Conservation (phyloP, 495 filamentous ascomycete species). For the Xylaria grammica region DNA sequence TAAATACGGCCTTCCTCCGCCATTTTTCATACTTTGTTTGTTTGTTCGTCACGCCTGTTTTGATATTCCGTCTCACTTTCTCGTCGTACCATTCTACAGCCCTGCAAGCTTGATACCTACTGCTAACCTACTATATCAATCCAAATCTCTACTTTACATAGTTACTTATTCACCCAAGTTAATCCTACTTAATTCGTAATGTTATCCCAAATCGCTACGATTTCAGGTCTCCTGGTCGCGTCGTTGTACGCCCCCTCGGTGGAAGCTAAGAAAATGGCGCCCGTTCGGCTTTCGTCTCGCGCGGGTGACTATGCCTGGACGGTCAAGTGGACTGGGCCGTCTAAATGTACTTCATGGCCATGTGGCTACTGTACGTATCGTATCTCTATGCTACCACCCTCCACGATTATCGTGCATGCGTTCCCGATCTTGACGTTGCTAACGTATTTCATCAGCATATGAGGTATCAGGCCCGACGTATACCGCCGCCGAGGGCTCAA, state of each 20-base stretch:
- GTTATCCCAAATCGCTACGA: background rate
- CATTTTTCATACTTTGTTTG: background rate
- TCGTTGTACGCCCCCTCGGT: constrained; percentile 1
- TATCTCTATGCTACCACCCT: background rate
- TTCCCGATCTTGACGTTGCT: background rate
- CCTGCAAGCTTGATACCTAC: too few relatives aligned
- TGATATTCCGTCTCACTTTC: background rate
- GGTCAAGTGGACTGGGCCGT: constrained; percentile 15
- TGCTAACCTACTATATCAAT: too few relatives aligned
- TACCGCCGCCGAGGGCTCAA: background rate
- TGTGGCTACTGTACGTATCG: constrained; percentile 17
- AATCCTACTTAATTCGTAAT: constrained; percentile 7
- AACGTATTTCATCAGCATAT: constrained; percentile 3
- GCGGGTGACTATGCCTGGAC: constrained; percentile 15
- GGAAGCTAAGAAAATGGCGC: background rate
- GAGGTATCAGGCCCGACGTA: constrained; percentile 5
- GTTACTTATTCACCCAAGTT: background rate
- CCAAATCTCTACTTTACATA: background rate
- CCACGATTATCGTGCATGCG: background rate
- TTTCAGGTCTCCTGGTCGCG: background rate
- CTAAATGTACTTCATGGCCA: constrained; percentile 2
- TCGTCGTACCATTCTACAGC: too few relatives aligned
- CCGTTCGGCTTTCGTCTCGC: constrained; percentile 2
- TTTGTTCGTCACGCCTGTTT: background rate
- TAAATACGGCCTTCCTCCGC: background rate